Conservation (phyloP, 495 filamentous ascomycete species). For the Cetradonia linearis region DNA sequence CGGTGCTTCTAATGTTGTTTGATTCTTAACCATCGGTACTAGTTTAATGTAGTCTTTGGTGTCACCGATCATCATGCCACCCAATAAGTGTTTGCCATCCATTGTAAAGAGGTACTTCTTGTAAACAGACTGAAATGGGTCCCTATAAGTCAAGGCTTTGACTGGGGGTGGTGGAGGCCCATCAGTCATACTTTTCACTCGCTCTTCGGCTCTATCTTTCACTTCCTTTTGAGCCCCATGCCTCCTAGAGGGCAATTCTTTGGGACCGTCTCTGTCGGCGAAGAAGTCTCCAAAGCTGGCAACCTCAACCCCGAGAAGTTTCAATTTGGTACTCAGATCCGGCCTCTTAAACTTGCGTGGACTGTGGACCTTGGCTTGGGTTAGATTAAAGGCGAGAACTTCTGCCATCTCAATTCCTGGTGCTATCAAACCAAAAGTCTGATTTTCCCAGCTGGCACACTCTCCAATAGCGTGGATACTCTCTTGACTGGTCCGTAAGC, state of each 20-base stretch:
- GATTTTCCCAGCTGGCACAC: conserved; percentile 88
- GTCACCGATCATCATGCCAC: conserved; percentile 98
- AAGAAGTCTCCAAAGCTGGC: conserved; percentile 97
- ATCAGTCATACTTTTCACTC: conserved; percentile 43
- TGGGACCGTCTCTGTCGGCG: conserved; percentile 80
- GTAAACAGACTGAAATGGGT: conserved; percentile 89
- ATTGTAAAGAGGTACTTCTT: conserved; percentile 93
- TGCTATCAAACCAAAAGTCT: conserved; percentile 89
- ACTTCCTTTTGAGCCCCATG: conserved; percentile 29
- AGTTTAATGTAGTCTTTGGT: conserved; percentile 90
- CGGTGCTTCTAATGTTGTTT: conserved; percentile 72
- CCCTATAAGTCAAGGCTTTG: conserved; percentile 84
- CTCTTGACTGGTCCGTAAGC: conserved; percentile 58
- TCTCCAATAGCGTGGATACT: conserved; percentile 89
- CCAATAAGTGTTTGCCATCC: conserved; percentile 87
- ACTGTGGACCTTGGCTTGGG: conserved; percentile 63
- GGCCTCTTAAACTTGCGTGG: conserved; percentile 69
- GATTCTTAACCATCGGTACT: conserved; percentile 84
- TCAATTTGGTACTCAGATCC: conserved; percentile 88
- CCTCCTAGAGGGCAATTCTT: conserved; percentile 52
- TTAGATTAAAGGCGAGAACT: conserved; percentile 88
- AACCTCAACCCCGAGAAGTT: conserved; percentile 87
- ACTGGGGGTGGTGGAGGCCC: conserved; percentile 49
- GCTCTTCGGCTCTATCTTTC: conserved; percentile 26
- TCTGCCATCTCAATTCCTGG: conserved; percentile 97